Evolutionary conservation across 208 protist species (phyloP).

Genomic region (Leishmania martiniquensis): DNA sequence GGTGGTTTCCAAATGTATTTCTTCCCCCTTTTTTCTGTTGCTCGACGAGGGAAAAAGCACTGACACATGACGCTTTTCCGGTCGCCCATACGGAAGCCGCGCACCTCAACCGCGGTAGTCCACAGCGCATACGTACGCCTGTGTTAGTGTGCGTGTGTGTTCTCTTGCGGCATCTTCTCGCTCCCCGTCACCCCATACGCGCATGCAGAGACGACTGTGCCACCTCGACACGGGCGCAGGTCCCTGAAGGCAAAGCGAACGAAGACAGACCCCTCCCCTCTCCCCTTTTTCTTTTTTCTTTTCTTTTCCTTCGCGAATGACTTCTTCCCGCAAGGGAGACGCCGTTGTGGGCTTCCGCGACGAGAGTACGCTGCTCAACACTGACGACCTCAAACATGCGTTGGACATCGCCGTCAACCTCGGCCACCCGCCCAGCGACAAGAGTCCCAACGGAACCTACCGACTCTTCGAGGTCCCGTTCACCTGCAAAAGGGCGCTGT

Average conservation of each 20-base stretch:
- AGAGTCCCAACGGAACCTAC: constrained; percentile 30
- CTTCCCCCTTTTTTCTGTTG: neutral
- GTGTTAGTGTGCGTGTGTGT: no score
- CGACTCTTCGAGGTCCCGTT: constrained; percentile 52
- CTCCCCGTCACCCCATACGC: neutral
- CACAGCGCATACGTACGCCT: no score
- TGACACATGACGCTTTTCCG: no score
- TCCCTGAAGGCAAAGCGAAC: neutral
- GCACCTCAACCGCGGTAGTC: no score
- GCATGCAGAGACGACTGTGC: neutral
- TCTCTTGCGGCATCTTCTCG: neutral
- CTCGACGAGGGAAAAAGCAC: no score
- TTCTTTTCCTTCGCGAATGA: neutral
- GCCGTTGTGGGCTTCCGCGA: constrained; percentile 2
- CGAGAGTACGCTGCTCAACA: constrained; percentile 39
- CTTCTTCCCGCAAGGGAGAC: neutral
- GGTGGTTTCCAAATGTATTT: neutral
- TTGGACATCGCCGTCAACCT: constrained; percentile 49
- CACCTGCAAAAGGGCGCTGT: constrained; percentile 42
- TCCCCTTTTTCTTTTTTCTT: no score
- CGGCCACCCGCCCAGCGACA: constrained; percentile 27
- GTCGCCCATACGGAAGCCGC: no score
- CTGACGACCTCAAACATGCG: constrained; percentile 62
- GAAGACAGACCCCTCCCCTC: no score
- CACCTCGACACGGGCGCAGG: neutral